Percentiles rank a stretch among this genome's conserved stretches.
Conservation (phyloP, 164 flowering plant species). For the Litsea cubeba region DNA sequence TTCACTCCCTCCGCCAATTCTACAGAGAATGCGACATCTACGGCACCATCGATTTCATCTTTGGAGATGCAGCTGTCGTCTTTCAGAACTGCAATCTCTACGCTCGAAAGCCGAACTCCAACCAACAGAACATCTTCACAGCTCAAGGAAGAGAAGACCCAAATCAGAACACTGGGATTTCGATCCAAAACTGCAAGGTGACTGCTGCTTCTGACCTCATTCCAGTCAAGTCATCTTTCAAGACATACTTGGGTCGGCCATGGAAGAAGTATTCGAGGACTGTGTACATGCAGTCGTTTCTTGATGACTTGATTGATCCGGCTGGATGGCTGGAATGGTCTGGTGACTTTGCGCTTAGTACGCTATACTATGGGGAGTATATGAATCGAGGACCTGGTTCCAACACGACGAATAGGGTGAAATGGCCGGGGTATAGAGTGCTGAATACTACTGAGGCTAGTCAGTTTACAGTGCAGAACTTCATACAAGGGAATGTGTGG, state of each 20-base stretch:
- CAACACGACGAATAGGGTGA: slow-evolving; percentile 56
- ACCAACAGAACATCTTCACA: slow-evolving; percentile 63
- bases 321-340: slow-evolving; percentile 79
- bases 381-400: slow-evolving; percentile 71
- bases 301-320: slow-evolving; percentile 54
- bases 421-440: slow-evolving; percentile 73
- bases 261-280: slow-evolving; percentile 82
- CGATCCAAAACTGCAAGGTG: slow-evolving; percentile 52
- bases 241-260: slow-evolving; percentile 75
- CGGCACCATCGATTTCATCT: slow-evolving; percentile 65
- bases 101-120: slow-evolving; percentile 38
- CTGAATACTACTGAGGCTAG: slow-evolving; percentile 52
- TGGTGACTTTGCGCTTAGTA: slow-evolving; percentile 54
- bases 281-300: slow-evolving; percentile 33
- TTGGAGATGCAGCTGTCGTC: slow-evolving; percentile 59
- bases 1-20: slow-evolving; percentile 55
- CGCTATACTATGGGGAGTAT: slow-evolving; percentile 76
- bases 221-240: slow-evolving; percentile 34
- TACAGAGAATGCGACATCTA: slow-evolving; percentile 53
- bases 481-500: slow-evolving; percentile 68
- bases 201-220: slow-evolving; percentile 58
- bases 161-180: slow-evolving; percentile 75
- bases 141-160: slow-evolving; percentile 87
- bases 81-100: slow-evolving; percentile 46
- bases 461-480: slow-evolving; percentile 50